These are phyloP conservation scores for Stagonosporopsis vannaccii DNA, from an alignment of 2,329 filamentous ascomycete genomes.

Conservation along the genomic window DNA sequence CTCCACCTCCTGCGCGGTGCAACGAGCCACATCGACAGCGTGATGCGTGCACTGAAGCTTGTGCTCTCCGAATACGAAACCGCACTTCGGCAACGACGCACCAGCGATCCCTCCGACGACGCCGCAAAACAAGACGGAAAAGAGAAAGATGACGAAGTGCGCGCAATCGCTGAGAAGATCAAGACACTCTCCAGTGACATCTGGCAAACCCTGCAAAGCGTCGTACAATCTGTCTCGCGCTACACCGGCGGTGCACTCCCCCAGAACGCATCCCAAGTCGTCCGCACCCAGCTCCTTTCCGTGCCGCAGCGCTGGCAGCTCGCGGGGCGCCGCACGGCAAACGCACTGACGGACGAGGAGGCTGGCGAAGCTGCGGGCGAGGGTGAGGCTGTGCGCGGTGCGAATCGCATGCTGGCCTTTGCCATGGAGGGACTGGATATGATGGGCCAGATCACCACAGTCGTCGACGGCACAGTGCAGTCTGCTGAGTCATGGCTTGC, in stretches of 20 bases:
- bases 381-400: slow-evolving; percentile 60
- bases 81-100: slow-evolving; percentile 43
- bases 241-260: slow-evolving; percentile 92
- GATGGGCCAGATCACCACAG: slow-evolving; percentile 87
- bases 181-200: slow-evolving; percentile 65
- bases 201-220: slow-evolving; percentile 70
- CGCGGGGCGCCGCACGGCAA: slow-evolving; percentile 61
- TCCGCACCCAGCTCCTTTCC: slow-evolving; percentile 82
- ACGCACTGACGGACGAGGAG: slow-evolving; percentile 12
- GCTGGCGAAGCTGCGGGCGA: slow-evolving; percentile 15
- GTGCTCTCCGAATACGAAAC: slow-evolving; percentile 83
- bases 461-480: slow-evolving; percentile 86
- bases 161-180: slow-evolving; percentile 77
- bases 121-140: slow-evolving; percentile 20
- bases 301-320: slow-evolving; percentile 83
- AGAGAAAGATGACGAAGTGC: slow-evolving; percentile 51
- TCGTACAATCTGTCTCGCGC: slow-evolving; percentile 83
- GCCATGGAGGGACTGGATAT: slow-evolving; percentile 93
- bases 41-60: slow-evolving; percentile 75
- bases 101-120: slow-evolving; percentile 30
- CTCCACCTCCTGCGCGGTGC: slow-evolving; percentile 80
- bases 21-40: slow-evolving; percentile 78
- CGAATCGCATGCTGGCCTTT: slow-evolving; percentile 81
- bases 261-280: slow-evolving; percentile 83
- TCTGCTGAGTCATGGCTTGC: slow-evolving; percentile 94